phyloP scores from a whole-genome alignment of 352 stramenopile genomes.

The Pythium plurisporium region DNA sequence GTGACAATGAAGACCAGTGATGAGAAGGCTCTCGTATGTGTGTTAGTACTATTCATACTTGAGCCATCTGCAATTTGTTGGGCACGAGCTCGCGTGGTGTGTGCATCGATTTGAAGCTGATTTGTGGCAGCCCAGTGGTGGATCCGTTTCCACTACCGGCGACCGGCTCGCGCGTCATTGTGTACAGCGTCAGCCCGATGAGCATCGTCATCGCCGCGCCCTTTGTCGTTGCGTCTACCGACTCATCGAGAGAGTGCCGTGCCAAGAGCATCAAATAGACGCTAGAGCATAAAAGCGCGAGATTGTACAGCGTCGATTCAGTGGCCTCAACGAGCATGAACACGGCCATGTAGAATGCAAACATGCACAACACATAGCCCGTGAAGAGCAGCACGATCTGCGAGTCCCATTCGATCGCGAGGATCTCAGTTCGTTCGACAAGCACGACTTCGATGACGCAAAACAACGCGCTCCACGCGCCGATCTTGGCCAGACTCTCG shows the following conservation, averaged over 20 bases:
- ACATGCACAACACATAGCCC: conserved; percentile 31
- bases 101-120: conserved; percentile 27
- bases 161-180: conserved; percentile 14
- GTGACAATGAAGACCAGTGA: too few relatives aligned
- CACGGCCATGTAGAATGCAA: conserved; percentile 39
- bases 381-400: conserved; percentile 26
- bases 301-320: conserved; percentile 32
- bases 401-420: conserved; percentile 24
- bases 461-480: conserved; percentile 24
- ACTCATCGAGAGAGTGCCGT: conserved; percentile 27
- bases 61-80: conserved; percentile 15
- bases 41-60: conserved; percentile 19
- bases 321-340: conserved; percentile 27
- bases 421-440: conserved; percentile 23
- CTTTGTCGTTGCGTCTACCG: conserved; percentile 10
- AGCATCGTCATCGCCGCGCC: conserved; percentile 27
- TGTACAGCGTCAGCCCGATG: conserved; percentile 30
- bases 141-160: background rate
- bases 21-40: background rate
- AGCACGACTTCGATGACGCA: conserved; percentile 27
- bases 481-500: conserved; percentile 33
- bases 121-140: conserved; percentile 11
- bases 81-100: conserved; percentile 20
- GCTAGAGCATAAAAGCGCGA: conserved; percentile 33
- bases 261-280: conserved; percentile 34